Base-by-base conservation (phyloP, 129 eudicot genomes). In the Flaveria linearis region DNA sequence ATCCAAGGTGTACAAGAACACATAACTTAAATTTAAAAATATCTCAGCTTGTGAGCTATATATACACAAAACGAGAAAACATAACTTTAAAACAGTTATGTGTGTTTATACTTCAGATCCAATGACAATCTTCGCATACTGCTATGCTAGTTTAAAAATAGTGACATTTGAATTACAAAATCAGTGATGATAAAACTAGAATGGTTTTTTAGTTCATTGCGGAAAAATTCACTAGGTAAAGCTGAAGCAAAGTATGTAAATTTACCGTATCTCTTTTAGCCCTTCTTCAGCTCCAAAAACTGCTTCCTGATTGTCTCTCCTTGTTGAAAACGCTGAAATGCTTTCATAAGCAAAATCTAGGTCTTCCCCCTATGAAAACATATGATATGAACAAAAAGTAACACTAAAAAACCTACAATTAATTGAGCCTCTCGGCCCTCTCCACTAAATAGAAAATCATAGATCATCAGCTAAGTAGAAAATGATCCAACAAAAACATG, bases 251-350 rank as follows among this genome's bases (percentile, higher is more conserved):
- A 55, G 67, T 23, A 53, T 2, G 46, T 52, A 69, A 72, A 22
- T 10, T 63, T 80, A 87, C 99, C 99, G 79, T 84, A 91, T 94
- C 68, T 94, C 99, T 83, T 89, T 94, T 78, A 91, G 69, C 66
- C 99, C 97, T 94, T 94, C 97, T 80, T 94, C 99, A 78, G 97
- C 91, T 73, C 99, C 97, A 76, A 94, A 94, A 64, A 94, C 92
- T 45, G 96, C 99, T 86, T 95, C 99, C 70, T 95, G 99, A 72
- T 86, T 87, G 85, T 95, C 99, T 82, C 93, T 89, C 85, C 94
- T 89, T 42, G 96, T 78, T 69, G 99, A 95, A 85, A 95, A 95
- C 67, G 98, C 97, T 70, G 97, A 91, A 73, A 94, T 94, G 81
- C 97, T 95, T 69, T 91, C 99, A 89, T 86, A 95, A 62, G 99